phyloP scores from a whole-genome alignment of 345 rosid species.

The Salix koriyanagi region DNA sequence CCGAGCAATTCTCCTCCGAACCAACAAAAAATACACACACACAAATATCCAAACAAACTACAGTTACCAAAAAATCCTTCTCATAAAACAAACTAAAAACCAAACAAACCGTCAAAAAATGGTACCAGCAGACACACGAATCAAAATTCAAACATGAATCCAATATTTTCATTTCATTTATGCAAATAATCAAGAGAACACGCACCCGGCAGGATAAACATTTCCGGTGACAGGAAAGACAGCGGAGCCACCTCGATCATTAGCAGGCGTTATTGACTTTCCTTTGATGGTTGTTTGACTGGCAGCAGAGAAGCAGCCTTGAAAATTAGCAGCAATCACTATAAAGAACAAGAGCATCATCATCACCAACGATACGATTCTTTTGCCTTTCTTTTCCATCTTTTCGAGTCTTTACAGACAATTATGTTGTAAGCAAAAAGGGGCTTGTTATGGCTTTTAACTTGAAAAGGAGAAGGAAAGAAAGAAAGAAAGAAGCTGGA shows the following conservation, averaged over 20 bases:
- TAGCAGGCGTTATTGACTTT: constrained; percentile 19
- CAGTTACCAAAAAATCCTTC: not conserved
- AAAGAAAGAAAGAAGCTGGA: not conserved
- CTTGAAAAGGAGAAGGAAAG: not conserved
- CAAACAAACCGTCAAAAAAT: not conserved
- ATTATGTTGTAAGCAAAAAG: not conserved
- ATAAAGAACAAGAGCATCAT: constrained; percentile 1
- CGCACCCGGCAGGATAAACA: constrained; percentile 97
- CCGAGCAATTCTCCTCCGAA: not conserved
- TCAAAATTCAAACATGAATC: not conserved
- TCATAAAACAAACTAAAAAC: not conserved
- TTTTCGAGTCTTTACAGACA: not conserved
- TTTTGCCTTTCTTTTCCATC: constrained; percentile 18
- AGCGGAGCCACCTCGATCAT: constrained; percentile 36
- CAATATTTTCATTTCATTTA: not conserved
- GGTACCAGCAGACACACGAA: not conserved
- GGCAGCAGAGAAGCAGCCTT: constrained; percentile 28
- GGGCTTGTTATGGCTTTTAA: not conserved
- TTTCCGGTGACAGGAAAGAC: constrained; percentile 67
- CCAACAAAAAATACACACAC: not conserved
- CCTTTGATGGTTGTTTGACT: constrained; percentile 15
- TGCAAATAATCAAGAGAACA: constrained; percentile 13
- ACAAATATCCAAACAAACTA: not conserved
- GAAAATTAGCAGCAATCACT: constrained; percentile 16
- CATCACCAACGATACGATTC: not conserved